Percentiles rank a stretch among this genome's conserved stretches.
These are phyloP conservation scores for Coccinonectria pachysandricola DNA, from an alignment of 2,329 filamentous ascomycete species.

Conservation along the genomic window DNA sequence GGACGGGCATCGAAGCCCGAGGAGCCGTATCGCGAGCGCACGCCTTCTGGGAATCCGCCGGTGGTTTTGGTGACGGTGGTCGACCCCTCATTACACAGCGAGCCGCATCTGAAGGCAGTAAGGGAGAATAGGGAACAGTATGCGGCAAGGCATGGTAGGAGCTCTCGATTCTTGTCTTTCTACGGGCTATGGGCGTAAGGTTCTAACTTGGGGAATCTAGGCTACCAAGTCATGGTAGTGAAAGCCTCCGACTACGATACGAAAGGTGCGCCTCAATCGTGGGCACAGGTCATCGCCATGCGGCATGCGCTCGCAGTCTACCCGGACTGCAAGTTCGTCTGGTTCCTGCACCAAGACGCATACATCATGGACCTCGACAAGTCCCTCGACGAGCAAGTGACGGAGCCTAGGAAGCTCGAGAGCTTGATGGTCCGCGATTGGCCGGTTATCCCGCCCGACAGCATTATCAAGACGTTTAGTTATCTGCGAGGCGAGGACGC, in stretches of 20 bases:
- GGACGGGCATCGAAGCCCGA: constrained; percentile 19
- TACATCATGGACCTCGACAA: constrained; percentile 78
- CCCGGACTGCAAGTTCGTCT: constrained; percentile 70
- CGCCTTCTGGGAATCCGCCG: constrained; percentile 44
- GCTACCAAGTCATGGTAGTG: constrained; percentile 78
- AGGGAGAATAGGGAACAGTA: constrained; percentile 78
- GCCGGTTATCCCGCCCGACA: constrained; percentile 86
- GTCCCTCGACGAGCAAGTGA: constrained; percentile 60
- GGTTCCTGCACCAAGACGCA: constrained; percentile 75
- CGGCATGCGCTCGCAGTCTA: constrained; percentile 78
- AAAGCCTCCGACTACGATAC: constrained; percentile 68
- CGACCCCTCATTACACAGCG: constrained; percentile 54
- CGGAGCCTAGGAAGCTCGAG: constrained; percentile 58
- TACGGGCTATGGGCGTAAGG: too few relatives aligned
- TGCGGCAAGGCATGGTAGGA: constrained; percentile 72
- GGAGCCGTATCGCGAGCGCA: constrained; percentile 24
- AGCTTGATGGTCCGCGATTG: constrained; percentile 73
- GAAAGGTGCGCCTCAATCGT: constrained; percentile 47
- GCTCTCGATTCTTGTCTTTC: background rate
- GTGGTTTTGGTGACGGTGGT: constrained; percentile 80
- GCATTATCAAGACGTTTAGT: constrained; percentile 88
- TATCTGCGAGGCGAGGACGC: constrained; percentile 70
- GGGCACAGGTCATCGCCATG: constrained; percentile 73
- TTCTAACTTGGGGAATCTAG: constrained; percentile 34
- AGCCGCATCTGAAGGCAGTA: constrained; percentile 61